Percentiles rank a stretch among this genome's conserved stretches.
Conservation (phyloP, 2,329 filamentous ascomycete genomes). For the Hymenoscyphus scutula region DNA sequence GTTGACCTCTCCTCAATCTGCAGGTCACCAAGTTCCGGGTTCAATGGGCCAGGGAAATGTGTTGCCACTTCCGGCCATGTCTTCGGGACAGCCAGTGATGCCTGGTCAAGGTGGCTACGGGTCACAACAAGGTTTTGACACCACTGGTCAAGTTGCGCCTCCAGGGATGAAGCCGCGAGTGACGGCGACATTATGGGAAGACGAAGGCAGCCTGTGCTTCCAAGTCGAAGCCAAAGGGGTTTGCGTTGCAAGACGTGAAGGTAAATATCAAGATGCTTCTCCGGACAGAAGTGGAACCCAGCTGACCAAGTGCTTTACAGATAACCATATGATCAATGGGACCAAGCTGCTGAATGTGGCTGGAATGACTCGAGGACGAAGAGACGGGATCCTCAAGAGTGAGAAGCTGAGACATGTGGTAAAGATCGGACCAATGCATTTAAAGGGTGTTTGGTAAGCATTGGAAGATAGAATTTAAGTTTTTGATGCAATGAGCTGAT, state of each 20-base stretch:
- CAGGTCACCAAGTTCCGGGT: constrained; percentile 65
- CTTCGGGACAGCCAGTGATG: constrained; percentile 49
- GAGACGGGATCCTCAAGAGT: constrained; percentile 95
- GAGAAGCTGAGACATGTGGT: constrained; percentile 96
- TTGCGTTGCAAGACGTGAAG: constrained; percentile 90
- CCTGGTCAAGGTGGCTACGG: constrained; percentile 44
- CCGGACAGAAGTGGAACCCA: constrained; percentile 1
- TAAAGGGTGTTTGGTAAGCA: constrained; percentile 95
- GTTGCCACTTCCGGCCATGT: constrained; percentile 61
- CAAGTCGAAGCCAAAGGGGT: constrained; percentile 96
- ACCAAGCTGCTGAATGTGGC: constrained; percentile 96
- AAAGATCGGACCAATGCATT: constrained; percentile 98
- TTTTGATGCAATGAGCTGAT: constrained; percentile 19
- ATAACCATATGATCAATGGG: constrained; percentile 99
- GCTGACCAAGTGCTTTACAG: constrained; percentile 44
- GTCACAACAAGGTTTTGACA: constrained; percentile 62
- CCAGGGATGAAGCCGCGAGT: constrained; percentile 95
- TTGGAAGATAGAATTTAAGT: neutral
- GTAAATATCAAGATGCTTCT: constrained; percentile 47
- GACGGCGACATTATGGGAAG: constrained; percentile 96
- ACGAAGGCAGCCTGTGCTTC: constrained; percentile 95
- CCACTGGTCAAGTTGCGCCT: constrained; percentile 87
- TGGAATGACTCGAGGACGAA: constrained; percentile 92
- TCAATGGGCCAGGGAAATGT: constrained; percentile 68
- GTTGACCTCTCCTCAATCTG: constrained; percentile 74